Evolutionary conservation across 2,329 filamentous ascomycete species (phyloP), one percentile per base, ranked within the genome.

Genomic region (Dactylonectria estremocensis): DNA sequence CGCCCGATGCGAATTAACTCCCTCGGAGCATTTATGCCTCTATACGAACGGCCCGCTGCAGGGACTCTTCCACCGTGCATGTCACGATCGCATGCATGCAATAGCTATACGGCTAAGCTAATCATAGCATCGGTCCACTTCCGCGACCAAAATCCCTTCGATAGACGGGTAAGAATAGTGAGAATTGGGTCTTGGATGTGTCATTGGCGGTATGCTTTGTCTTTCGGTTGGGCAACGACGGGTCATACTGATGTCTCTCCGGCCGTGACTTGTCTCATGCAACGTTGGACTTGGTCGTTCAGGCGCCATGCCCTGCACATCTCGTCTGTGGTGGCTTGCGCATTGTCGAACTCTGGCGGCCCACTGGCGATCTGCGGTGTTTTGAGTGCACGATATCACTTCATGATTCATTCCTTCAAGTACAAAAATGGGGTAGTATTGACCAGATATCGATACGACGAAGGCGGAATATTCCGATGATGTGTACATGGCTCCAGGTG

Each of bases 61-160:
- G 70, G 72, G 70, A 57, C 68, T 40, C 45, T 67, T 58, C 50
- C 24, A 28, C 53, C 63, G 61, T 52, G 53, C 56, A 28, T 35
- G 57, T 60, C 60, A 50, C 57, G 37, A 74, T 70, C 46, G 54
- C 70, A 50, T 74, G 70, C 72, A 66, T 43, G 70, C 72, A 66
- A n/a, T 63, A 40, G 61, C 60, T 35, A 61, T 71, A 64, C 64
- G 74, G 68, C 72, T 74, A 74, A 74, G 68, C 72, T 74, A 74
- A 74, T 73, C 72, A 64, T 73, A 53, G 67, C 53, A 61, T 60
- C 58, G 55, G 57, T 35, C 56, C 57, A 61, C 50, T 43, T 48
- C 55, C 52, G 66, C 35, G 45, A 28, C 61, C 28, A n/a, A 58
- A 37, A 43, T 45, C 57, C 50, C 37, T 56, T 18, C 28, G 43